phyloP scores from a whole-genome alignment of 441 rosid species.

The Adansonia rubrostipa region DNA sequence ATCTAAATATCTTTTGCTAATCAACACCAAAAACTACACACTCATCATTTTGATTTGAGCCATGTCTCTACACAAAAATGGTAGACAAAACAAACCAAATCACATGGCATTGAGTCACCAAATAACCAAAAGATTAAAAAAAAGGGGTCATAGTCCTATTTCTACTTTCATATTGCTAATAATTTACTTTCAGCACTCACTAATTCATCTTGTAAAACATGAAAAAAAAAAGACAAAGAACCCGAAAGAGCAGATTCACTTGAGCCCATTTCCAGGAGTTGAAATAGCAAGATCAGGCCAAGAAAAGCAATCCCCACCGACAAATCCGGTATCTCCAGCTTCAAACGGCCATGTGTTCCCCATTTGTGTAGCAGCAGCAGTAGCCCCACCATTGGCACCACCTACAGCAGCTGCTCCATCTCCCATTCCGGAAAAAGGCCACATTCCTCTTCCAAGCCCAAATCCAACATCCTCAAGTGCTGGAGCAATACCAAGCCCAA shows the following conservation, averaged over 20 bases:
- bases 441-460: conserved; percentile 79
- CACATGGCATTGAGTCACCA: conserved; percentile 27
- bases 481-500: conserved; percentile 68
- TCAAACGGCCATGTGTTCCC: conserved; percentile 79
- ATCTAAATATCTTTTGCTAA: not conserved
- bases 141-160: conserved; percentile 18
- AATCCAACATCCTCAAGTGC: conserved; percentile 67
- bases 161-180: conserved; percentile 26
- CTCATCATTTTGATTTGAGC: conserved; percentile 22
- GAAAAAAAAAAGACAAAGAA: not conserved
- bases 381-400: conserved; percentile 32
- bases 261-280: conserved; percentile 73
- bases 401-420: conserved; percentile 43
- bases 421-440: conserved; percentile 61
- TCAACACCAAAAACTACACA: conserved; percentile 24
- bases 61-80: conserved; percentile 25
- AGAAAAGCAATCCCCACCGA: conserved; percentile 68
- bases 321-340: conserved; percentile 65
- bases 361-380: conserved; percentile 24
- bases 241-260: conserved; percentile 41
- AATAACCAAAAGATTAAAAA: not conserved
- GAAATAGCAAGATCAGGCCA: conserved; percentile 93
- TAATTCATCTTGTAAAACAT: conserved; percentile 20
- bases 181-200: conserved; percentile 20
- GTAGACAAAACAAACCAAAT: conserved; percentile 28